Base-by-base conservation (phyloP, 2,329 filamentous ascomycete genomes). In the Orbilia quercus region DNA sequence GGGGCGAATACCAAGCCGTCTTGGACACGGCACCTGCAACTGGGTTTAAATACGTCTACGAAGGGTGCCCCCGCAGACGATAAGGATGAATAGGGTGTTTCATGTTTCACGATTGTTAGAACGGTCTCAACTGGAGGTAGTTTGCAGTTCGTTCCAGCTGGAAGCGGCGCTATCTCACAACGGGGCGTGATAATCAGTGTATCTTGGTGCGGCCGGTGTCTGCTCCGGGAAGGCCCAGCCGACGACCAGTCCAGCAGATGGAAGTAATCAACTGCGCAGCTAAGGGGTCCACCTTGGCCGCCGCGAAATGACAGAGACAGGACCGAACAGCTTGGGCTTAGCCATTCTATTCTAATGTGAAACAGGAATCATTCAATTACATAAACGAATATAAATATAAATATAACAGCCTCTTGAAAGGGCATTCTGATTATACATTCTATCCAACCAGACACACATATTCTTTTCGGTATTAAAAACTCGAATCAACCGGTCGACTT, bases 211-310 rank as follows among this genome's bases (percentile, higher is more conserved):
- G 25, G 25, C 23, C 25, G 25, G 28, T n/a, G 12, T 2, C n/a
- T 23, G 12, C 1, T n/a, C 11, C 18, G 7, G 28, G 48, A 66
- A 66, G 44, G 28, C 62, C 42, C 62, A 66, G 36, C 62, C 62
- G 62, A 64, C 28, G 28, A 9, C n/a, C n/a, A n/a, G n/a, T n/a
- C n/a, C n/a, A n/a, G n/a, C n/a, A n/a, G n/a, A n/a, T n/a, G n/a
- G n/a, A n/a, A n/a, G n/a, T n/a, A n/a, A n/a, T n/a, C n/a, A n/a
- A n/a, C n/a, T n/a, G n/a, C n/a, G n/a, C n/a, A n/a, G n/a, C n/a
- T n/a, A 47, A 18, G 44, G 58, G 48, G 42, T 51, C 58, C 58
- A 51, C 58, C 40, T 34, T 55, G 48, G 60, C 60, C 60, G 50
- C 55, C 36, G 36, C 51, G 31, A 55, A 18, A 44, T 50, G 11